These are phyloP conservation scores for Xylariales sp. DNA, from an alignment of 2,329 filamentous ascomycete genomes.

Conservation along the genomic window DNA sequence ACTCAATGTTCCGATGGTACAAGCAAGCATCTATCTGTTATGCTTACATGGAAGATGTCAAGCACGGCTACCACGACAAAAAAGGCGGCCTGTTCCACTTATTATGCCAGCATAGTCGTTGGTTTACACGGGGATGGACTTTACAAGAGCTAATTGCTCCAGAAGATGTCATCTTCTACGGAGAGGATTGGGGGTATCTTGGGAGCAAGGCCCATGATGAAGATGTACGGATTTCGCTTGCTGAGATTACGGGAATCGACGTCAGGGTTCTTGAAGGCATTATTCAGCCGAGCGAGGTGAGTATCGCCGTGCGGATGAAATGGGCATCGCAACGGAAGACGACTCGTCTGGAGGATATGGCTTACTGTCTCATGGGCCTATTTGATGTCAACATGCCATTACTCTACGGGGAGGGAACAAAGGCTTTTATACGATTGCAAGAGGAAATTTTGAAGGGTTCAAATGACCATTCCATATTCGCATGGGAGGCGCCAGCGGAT, in stretches of 20 bases:
- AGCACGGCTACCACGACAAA: slow-evolving; percentile 1
- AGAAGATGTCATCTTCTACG: slow-evolving; percentile 35
- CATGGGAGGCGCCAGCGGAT: slow-evolving; percentile 3
- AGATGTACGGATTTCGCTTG: slow-evolving; percentile 28
- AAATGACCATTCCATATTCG: slow-evolving; percentile 35
- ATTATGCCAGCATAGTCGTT: slow-evolving; percentile 27
- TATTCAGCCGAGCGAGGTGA: slow-evolving; percentile 27
- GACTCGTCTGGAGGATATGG: slow-evolving; percentile 29
- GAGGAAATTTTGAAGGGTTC: slow-evolving; percentile 35
- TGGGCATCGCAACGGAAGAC: slow-evolving; percentile 33
- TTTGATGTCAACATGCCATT: slow-evolving; percentile 38
- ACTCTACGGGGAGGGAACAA: slow-evolving; percentile 33
- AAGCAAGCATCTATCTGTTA: slow-evolving; percentile 28
- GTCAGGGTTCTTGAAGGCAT: slow-evolving; percentile 28
- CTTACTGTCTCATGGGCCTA: slow-evolving; percentile 36
- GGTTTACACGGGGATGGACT: slow-evolving; percentile 33
- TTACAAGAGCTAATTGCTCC: slow-evolving; percentile 35
- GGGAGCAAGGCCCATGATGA: slow-evolving; percentile 30
- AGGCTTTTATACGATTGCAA: slow-evolving; percentile 36
- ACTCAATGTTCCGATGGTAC: slow-evolving; percentile 34
- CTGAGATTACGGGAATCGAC: slow-evolving; percentile 31
- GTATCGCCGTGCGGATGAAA: slow-evolving; percentile 34
- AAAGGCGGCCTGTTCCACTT: slow-evolving; percentile 10
- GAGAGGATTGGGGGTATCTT: slow-evolving; percentile 21
- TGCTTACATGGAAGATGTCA: slow-evolving; percentile 35